A percentile compares a stretch with the other conserved stretches of the same genome.
Evolutionary conservation across 192 early-diverging fungal species (phyloP).

Genomic region (Phycomyces blakesleeanus): DNA sequence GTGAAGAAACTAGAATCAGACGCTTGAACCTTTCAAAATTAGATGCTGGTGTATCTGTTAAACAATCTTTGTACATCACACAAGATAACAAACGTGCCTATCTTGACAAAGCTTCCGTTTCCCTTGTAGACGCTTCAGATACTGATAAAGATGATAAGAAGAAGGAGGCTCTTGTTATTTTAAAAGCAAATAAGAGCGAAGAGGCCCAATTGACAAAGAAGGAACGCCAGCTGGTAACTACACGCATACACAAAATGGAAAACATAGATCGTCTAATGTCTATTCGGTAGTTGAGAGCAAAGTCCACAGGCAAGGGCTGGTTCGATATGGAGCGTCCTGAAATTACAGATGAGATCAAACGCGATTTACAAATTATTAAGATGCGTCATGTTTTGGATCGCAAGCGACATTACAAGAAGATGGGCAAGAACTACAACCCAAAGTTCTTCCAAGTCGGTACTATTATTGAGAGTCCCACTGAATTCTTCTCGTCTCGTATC

Average conservation of each 20-base stretch:
- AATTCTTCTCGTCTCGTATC: conserved; percentile 86
- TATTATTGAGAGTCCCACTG: conserved; percentile 79
- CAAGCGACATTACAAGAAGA: conserved; percentile 88
- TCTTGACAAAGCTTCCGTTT: conserved; percentile 25
- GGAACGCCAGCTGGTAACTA: conserved; percentile 37
- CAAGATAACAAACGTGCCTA: conserved; percentile 25
- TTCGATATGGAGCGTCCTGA: conserved; percentile 85
- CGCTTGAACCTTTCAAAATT: conserved; percentile 34
- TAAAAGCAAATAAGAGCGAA: conserved; percentile 33
- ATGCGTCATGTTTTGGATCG: conserved; percentile 86
- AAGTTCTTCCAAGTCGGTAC: conserved; percentile 97
- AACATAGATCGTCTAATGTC: neutral
- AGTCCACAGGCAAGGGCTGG: conserved; percentile 59
- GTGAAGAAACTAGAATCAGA: neutral
- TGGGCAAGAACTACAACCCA: conserved; percentile 62
- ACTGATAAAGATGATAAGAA: conserved; percentile 5
- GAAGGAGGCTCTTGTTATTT: conserved; percentile 27
- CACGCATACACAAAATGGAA: too few species aligned
- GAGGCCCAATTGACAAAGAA: conserved; percentile 28
- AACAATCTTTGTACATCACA: conserved; percentile 36
- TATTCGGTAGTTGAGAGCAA: conserved; percentile 16
- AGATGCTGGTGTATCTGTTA: conserved; percentile 33
- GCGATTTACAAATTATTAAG: conserved; percentile 84
- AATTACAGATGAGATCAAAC: conserved; percentile 84
- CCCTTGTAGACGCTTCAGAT: conserved; percentile 25